Conservation (phyloP, 2,329 filamentous ascomycete genomes). For the Penicillium sp. region DNA sequence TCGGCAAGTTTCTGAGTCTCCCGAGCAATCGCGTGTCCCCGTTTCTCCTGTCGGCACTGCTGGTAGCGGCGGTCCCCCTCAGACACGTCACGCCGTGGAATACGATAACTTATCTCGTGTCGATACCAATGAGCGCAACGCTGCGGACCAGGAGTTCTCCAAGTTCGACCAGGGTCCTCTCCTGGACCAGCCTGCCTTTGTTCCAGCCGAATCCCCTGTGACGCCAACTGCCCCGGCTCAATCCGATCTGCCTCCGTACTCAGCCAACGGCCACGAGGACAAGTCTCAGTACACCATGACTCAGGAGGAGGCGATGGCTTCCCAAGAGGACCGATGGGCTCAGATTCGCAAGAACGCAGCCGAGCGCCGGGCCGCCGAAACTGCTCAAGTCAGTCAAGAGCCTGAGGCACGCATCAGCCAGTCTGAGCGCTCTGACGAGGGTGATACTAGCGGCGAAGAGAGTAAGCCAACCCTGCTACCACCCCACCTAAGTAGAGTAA, state of each 20-base stretch:
- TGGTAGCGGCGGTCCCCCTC: conserved; percentile 36
- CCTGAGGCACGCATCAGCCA: conserved; percentile 64
- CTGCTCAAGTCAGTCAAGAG: conserved; percentile 66
- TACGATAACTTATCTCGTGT: conserved; percentile 64
- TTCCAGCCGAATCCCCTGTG: conserved; percentile 58
- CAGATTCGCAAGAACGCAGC: conserved; percentile 95
- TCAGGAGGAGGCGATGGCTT: conserved; percentile 5
- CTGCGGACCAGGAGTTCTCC: conserved; percentile 58
- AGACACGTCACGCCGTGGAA: conserved; percentile 55
- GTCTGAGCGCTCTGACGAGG: conserved; percentile 70
- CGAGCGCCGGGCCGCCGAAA: conserved; percentile 60
- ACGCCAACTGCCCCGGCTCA: conserved; percentile 22
- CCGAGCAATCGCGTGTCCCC: background rate
- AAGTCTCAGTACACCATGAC: conserved; percentile 10
- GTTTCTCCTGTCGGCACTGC: background rate
- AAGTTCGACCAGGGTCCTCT: conserved; percentile 89
- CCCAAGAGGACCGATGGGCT: conserved; percentile 79
- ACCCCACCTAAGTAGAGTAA: conserved; percentile 27
- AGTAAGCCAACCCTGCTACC: conserved; percentile 62
- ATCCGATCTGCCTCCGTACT: conserved; percentile 19
- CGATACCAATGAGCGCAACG: conserved; percentile 54
- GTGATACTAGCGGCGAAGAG: conserved; percentile 94
- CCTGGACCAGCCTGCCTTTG: conserved; percentile 81
- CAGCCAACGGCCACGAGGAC: conserved; percentile 21
- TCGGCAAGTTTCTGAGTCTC: conserved; percentile 23